These are phyloP conservation scores for Karstenula rhodostoma DNA, from an alignment of 2,329 filamentous ascomycete genomes.

Conservation along the genomic window DNA sequence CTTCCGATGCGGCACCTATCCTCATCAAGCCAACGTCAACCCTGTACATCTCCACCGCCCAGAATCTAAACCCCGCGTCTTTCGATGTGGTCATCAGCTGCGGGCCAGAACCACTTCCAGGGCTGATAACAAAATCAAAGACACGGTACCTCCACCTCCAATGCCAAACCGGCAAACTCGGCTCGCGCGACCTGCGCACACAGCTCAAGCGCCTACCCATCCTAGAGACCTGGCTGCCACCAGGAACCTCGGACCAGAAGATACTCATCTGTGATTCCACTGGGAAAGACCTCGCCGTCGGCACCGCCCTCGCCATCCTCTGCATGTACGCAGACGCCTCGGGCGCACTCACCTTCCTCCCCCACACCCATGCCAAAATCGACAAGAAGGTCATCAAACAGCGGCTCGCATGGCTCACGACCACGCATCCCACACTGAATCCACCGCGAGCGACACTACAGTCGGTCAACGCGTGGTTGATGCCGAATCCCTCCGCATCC, in stretches of 20 bases:
- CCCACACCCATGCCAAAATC: constrained; percentile 47
- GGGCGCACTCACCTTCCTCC: constrained; percentile 54
- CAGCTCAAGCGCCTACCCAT: constrained; percentile 70
- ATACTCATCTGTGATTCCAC: constrained; percentile 72
- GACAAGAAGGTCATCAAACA: constrained; percentile 81
- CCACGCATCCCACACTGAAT: constrained; percentile 78
- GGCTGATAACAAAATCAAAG: constrained; percentile 38
- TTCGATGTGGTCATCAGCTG: constrained; percentile 55
- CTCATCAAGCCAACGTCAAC: constrained; percentile 52
- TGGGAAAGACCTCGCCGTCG: constrained; percentile 82
- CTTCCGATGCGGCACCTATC: constrained; percentile 38
- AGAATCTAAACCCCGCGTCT: constrained; percentile 46
- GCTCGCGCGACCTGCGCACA: constrained; percentile 81
- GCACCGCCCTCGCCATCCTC: constrained; percentile 76
- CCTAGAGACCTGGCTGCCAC: constrained; percentile 54
- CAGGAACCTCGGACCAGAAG: constrained; percentile 3
- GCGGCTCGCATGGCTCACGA: constrained; percentile 82
- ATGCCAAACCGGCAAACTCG: constrained; percentile 76
- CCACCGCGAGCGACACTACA: constrained; percentile 86
- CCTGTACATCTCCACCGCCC: constrained; percentile 52
- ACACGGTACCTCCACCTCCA: constrained; percentile 65
- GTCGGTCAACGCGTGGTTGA: constrained; percentile 89
- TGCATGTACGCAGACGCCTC: constrained; percentile 76
- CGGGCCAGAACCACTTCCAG: constrained; percentile 51
- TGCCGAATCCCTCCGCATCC: constrained; percentile 55